Base-by-base conservation (phyloP, 352 stramenopile genomes). In the Pythium chondricola region DNA sequence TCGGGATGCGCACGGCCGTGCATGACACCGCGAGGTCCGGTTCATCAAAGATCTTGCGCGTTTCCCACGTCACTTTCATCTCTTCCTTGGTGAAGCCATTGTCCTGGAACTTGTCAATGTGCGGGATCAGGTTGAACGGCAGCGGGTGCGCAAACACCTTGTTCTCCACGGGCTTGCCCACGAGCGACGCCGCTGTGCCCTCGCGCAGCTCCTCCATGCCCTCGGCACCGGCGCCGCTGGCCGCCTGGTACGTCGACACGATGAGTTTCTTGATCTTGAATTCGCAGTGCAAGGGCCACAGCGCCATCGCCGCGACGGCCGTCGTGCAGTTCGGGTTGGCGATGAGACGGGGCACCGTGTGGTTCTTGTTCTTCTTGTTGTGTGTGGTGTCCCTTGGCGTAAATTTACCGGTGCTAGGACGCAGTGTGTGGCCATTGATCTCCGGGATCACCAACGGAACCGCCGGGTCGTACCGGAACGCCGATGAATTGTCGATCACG, bases 251-350 rank as follows among this genome's bases (percentile, higher is more conserved):
- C 42, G 93, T 98, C 35, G 83, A 96, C 58, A 98, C 93, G 39
- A 99, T 91, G 57, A 98, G 78, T 51, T 94, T 95, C 70, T 97
- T 97, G 52, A 98, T 85, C 43, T 83, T 84, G 70, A 98, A 99
- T 41, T 97, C 71, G 49, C 96, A 95, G 73, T 98, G 92, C 43
- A 99, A 69, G 26, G 96, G 96, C 80, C 84, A 98, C 13, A 99
- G 67, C 43, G 94, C 96, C 95, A 99, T 98, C 35, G 95, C 77
- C 27, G 95, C 96, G 55, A 99, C 97, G 10, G 95, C 95, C 29
- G 96, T 99, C 43, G 96, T 98, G 72, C 96, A 99, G 68, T 99
- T 99, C 13, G 96, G 96, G 78, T 99, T 99, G n/a, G 96, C 95
- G 55, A 99, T 98, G 43, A 99, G 62, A 53, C 97, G 97, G 52